Evolutionary conservation across 2,329 filamentous ascomycete species (phyloP), one percentile per base, ranked within the genome.

Genomic region (Seiridium unicorne): DNA sequence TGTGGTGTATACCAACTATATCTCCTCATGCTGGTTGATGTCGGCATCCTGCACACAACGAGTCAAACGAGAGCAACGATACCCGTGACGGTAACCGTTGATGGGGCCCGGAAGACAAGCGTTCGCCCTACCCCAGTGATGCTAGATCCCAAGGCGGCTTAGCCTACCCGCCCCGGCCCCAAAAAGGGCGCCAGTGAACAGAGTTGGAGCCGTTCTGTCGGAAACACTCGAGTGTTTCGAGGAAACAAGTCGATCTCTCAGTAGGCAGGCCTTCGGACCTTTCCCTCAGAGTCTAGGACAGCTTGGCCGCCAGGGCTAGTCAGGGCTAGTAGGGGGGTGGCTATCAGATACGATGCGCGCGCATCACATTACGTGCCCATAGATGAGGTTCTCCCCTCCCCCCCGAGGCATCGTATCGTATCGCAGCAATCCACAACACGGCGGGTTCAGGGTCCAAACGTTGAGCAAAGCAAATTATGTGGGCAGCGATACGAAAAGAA

Each of bases 201-300:
- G 44, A 48, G 48, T 55, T 59, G 56, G 44, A 59, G 46, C 57
- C 57, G 51, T 38, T 61, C 57, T 61, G 57, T 59, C 60, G 60
- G 60, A 59, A 57, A 61, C 60, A 51, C 42, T 48, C 60, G 57
- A 51, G 49, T 44, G 60, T 62, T 62, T 62, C 56, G 54, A 54
- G 18, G 55, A 61, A 55, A 61, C 44, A 40, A 53, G 18, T 26
- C 18, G 18, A 26, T 26, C 18, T 26, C 18, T 26, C 18, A 26
- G 18, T 26, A 26, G 18, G 18, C 18, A 26, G 7, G 38, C 38
- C 38, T 13, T 42, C 38, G 38, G 38, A 7, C 38, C 38, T 42
- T 42, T 13, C 18, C 18, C 18, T 26, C 18, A 26, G 18, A 26
- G 18, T 26, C 18, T 26, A 26, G 18, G 18, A 26, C 18, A 26